Base-by-base conservation (phyloP, 176 grass and related monocot genomes). In the Phragmites australis region DNA sequence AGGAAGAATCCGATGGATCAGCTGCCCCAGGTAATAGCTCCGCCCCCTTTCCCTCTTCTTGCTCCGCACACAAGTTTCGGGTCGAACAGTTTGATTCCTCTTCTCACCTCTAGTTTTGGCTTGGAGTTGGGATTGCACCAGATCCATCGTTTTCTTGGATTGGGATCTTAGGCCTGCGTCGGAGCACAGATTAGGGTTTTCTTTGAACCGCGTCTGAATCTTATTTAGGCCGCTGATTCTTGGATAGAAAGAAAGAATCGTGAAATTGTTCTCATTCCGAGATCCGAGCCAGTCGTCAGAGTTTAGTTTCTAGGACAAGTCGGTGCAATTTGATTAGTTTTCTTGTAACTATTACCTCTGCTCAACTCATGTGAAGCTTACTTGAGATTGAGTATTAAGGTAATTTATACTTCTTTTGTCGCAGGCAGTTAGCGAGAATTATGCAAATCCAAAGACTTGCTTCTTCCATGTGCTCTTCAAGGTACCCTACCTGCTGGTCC, bases 401-500 rank as follows among this genome's bases (percentile, higher is more conserved):
- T 45, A 37, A 53, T 64, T 9, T 55, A 34, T 72, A 25, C 26
- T 72, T 67, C 50, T 85, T 15, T 41, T 49, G 52, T 70, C 83
- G 21, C 70, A 97, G 94, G 37, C 5, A 74, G n/a, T 86, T 42
- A 82, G 65, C 72, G 91, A 97, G 82, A 97, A 93, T 52, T 97
- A 93, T 83, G 74, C 94, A 4, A 97, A 92, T 70, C 94, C 94
- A 2, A 92, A 86, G 74, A 97, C 91, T 31, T 97, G 91, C 75
- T 82, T 97, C 62, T 97, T 97, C 87, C 94, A 97, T 86, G 94
- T 93, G 15, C 53, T 97, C 51, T 97, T 97, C 82, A 97, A 97
- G 94, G 94, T 93, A 57, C 63, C 30, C 21, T 13, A 4, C 13
- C 9, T 67, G 59, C 17, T 29, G 21, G 77, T 66, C 78, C 67